Evolutionary conservation across 2,329 filamentous ascomycete genomes (phyloP).

Genomic region (Trichoderma cornu-damae): DNA sequence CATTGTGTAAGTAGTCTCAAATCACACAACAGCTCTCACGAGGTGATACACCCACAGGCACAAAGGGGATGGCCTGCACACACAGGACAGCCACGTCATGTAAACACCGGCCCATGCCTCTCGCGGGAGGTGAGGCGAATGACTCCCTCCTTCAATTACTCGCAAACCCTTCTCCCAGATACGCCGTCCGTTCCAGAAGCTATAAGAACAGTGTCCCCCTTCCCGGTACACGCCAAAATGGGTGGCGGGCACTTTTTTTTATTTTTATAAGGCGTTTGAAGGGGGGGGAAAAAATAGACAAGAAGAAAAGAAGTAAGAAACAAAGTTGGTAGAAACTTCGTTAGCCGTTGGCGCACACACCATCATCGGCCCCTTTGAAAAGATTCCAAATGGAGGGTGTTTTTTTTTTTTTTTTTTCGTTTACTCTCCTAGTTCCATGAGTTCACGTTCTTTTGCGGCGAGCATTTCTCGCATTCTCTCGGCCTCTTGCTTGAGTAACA

Average conservation of each 20-base stretch:
- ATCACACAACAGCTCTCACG: not conserved
- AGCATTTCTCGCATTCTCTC: slow-evolving; percentile 70
- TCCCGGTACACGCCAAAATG: slow-evolving; percentile 1
- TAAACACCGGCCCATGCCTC: slow-evolving; percentile 13
- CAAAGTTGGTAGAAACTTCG: slow-evolving; percentile 20
- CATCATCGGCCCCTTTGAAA: not conserved
- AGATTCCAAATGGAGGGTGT: too few relatives aligned
- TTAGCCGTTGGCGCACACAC: slow-evolving; percentile 24
- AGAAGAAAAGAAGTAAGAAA: slow-evolving; percentile 10
- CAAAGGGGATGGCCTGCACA: not conserved
- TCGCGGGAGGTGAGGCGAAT: slow-evolving; percentile 1
- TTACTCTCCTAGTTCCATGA: slow-evolving; percentile 39
- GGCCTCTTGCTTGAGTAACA: slow-evolving; percentile 64
- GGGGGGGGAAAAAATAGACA: slow-evolving; percentile 7
- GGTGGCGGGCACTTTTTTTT: not conserved
- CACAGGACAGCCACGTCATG: not conserved
- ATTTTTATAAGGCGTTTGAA: too few relatives aligned
- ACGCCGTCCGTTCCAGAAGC: slow-evolving; percentile 3
- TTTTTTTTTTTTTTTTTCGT: too few relatives aligned
- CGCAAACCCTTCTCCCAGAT: not conserved
- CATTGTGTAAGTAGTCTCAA: not conserved
- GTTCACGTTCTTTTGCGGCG: slow-evolving; percentile 67
- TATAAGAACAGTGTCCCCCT: not conserved
- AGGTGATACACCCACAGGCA: not conserved
- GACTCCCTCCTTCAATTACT: not conserved